phyloP scores from a whole-genome alignment of 1,284 basidiomycete genomes.

The Pulchroboletus neoregius region DNA sequence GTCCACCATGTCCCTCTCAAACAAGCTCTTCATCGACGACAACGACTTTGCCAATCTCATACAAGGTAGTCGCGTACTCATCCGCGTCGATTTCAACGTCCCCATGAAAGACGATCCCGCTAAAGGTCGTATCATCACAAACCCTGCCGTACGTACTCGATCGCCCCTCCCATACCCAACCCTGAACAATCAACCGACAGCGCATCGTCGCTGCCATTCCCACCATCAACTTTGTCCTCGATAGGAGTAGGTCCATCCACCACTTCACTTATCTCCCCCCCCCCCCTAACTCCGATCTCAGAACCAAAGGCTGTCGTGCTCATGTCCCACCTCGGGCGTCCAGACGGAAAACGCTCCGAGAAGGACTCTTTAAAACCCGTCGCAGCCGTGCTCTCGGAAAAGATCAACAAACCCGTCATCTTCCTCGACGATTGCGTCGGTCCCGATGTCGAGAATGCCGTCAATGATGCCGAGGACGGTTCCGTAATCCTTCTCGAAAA shows the following conservation, averaged over 20 bases:
- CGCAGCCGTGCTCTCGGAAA: constrained; percentile 53
- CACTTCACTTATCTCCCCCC: too few relatives aligned
- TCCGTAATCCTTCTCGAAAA: constrained; percentile 95
- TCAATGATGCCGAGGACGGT: constrained; percentile 68
- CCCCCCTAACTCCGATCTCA: constrained; percentile 31
- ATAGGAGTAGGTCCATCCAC: constrained; percentile 57
- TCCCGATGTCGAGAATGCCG: constrained; percentile 74
- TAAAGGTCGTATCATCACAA: constrained; percentile 87
- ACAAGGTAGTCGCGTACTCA: constrained; percentile 88
- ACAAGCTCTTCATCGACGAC: constrained; percentile 92
- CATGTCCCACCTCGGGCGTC: constrained; percentile 98
- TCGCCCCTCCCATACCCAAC: not conserved
- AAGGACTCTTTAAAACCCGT: constrained; percentile 95
- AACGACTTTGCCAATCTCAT: constrained; percentile 56
- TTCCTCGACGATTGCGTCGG: constrained; percentile 91
- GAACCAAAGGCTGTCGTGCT: constrained; percentile 85
- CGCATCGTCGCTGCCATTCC: constrained; percentile 96
- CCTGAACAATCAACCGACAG: constrained; percentile 40
- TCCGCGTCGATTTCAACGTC: constrained; percentile 99
- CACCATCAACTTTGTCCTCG: constrained; percentile 92
- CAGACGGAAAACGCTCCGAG: constrained; percentile 84
- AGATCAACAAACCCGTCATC: constrained; percentile 56
- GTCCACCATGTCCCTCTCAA: constrained; percentile 84
- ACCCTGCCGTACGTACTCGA: constrained; percentile 76
- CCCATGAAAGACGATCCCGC: constrained; percentile 52